Percentiles rank a stretch among this genome's conserved stretches.
These are phyloP conservation scores for Solanum pinnatisectum DNA, from an alignment of 257 asterid genomes.

Conservation along the genomic window DNA sequence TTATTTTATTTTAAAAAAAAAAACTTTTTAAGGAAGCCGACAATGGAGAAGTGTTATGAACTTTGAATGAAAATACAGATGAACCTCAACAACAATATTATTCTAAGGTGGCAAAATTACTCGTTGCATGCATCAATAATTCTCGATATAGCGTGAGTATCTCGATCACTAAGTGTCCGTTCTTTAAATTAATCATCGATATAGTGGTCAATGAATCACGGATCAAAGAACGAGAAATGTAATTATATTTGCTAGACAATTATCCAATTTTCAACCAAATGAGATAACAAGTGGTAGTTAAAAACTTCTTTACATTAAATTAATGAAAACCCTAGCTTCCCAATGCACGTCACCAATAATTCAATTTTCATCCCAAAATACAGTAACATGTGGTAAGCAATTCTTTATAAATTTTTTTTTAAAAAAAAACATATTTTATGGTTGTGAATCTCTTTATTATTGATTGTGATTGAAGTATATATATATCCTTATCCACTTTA, in stretches of 20 bases:
- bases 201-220: too few species aligned
- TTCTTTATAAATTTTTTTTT: not conserved
- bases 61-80: not conserved
- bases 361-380: not conserved
- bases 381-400: not conserved
- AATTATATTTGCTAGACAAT: too few species aligned
- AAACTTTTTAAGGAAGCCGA: too few species aligned
- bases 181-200: too few species aligned
- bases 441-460: not conserved
- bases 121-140: too few species aligned
- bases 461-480: not conserved
- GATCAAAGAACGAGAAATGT: not conserved
- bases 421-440: not conserved
- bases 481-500: not conserved
- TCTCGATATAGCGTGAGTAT: too few species aligned
- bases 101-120: not conserved
- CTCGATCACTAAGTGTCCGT: not conserved
- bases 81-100: not conserved
- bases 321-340: too few species aligned
- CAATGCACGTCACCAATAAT: not conserved
- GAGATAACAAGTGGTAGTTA: not conserved
- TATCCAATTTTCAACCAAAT: not conserved
- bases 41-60: not conserved
- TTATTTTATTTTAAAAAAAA: too few species aligned
- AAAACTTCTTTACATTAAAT: not conserved